These are phyloP conservation scores for Acer saccharum DNA, from an alignment of 345 rosid species.

Conservation along the genomic window DNA sequence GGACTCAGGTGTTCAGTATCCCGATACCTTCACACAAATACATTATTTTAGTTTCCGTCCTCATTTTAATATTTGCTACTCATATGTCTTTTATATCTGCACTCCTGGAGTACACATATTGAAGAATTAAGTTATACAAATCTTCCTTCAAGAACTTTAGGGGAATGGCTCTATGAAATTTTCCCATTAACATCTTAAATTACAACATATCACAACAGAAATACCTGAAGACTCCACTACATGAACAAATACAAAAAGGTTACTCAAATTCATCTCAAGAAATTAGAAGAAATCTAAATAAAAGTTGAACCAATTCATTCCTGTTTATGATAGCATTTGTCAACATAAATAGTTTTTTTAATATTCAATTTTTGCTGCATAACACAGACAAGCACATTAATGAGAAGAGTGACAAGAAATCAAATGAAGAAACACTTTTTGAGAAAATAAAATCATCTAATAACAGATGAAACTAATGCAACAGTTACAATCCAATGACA, in stretches of 20 bases:
- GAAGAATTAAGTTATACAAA: neutral
- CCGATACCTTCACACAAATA: neutral
- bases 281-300: neutral
- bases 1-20: too few species aligned
- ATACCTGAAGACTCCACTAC: neutral
- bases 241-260: neutral
- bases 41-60: neutral
- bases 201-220: neutral
- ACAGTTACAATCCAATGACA: neutral
- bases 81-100: neutral
- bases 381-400: neutral
- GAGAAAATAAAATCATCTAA: neutral
- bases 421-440: neutral
- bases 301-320: neutral
- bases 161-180: neutral
- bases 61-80: neutral
- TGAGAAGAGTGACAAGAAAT: neutral
- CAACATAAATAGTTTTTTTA: neutral
- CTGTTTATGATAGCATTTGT: neutral
- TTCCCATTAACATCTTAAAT: neutral
- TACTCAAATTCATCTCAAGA: neutral
- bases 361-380: neutral
- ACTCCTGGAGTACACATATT: neutral
- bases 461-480: neutral
- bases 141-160: neutral